Evolutionary conservation across 2,329 filamentous ascomycete species (phyloP).

Genomic region (Myriosclerotinia curreyana): DNA sequence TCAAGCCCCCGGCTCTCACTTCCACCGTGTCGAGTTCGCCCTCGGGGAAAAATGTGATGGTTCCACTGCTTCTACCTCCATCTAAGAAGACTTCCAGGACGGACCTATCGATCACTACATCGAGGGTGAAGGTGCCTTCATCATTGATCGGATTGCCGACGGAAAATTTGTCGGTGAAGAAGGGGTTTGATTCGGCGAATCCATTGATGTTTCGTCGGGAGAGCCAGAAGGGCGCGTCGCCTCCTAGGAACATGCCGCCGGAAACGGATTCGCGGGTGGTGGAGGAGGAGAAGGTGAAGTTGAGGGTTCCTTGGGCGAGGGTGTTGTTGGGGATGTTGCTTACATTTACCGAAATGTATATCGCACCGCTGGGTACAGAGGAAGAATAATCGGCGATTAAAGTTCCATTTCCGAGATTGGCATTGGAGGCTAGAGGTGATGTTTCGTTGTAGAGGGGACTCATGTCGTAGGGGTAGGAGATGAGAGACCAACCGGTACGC

Average conservation of each 20-base stretch:
- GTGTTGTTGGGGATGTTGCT: slow-evolving; percentile 41
- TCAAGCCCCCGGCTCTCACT: slow-evolving; percentile 32
- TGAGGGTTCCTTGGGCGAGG: slow-evolving; percentile 41
- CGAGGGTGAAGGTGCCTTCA: slow-evolving; percentile 39
- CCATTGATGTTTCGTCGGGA: slow-evolving; percentile 49
- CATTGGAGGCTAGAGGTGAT: slow-evolving; percentile 44
- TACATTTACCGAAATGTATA: slow-evolving; percentile 55
- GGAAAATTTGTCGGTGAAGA: slow-evolving; percentile 55
- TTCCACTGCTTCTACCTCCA: slow-evolving; percentile 49
- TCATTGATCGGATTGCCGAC: slow-evolving; percentile 28
- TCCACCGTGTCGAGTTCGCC: slow-evolving; percentile 38
- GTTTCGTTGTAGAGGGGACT: slow-evolving; percentile 46
- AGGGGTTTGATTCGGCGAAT: slow-evolving; percentile 46
- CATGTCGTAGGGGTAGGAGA: slow-evolving; percentile 50
- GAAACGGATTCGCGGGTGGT: slow-evolving; percentile 48
- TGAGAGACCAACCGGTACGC: slow-evolving; percentile 50
- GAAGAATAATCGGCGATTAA: slow-evolving; percentile 50
- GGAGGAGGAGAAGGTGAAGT: slow-evolving; percentile 53
- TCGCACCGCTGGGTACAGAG: slow-evolving; percentile 46
- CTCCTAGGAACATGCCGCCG: slow-evolving; percentile 50
- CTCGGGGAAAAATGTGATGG: slow-evolving; percentile 50
- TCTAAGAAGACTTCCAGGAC: slow-evolving; percentile 56
- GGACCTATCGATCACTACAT: slow-evolving; percentile 52
- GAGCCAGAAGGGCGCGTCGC: slow-evolving; percentile 50
- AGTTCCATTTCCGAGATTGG: slow-evolving; percentile 47